phyloP scores from a whole-genome alignment of 768 basidiomycete species.

The Rhodotorula graminis region DNA sequence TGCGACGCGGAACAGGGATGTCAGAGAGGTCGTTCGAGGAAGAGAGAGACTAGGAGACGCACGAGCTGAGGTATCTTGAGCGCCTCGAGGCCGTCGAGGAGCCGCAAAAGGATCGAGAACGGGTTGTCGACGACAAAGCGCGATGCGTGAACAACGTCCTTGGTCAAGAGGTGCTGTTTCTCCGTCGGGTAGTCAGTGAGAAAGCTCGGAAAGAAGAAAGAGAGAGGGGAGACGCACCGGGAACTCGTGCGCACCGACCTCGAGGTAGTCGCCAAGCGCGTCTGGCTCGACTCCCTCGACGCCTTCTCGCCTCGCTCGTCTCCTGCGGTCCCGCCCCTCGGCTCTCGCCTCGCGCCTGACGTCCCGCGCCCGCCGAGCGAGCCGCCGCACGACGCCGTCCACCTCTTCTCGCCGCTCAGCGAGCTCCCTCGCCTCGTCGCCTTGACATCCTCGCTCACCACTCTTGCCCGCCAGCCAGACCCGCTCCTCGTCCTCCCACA shows the following conservation, averaged over 20 bases:
- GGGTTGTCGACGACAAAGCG: slow-evolving; percentile 33
- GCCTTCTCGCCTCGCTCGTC: not conserved
- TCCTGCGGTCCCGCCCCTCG: slow-evolving; percentile 3
- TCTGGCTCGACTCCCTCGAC: not conserved
- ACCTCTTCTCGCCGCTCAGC: slow-evolving; percentile 4
- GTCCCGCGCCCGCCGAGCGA: slow-evolving; percentile 3
- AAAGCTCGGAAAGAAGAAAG: too few relatives aligned
- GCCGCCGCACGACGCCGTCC: not conserved
- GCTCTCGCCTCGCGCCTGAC: slow-evolving; percentile 15
- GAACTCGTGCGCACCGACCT: not conserved
- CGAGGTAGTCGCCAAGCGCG: slow-evolving; percentile 17
- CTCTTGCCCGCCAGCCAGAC: not conserved
- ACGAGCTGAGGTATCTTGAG: slow-evolving; percentile 14
- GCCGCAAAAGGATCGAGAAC: slow-evolving; percentile 16
- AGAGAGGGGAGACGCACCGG: not conserved
- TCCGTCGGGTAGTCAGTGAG: too few relatives aligned
- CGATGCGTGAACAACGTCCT: slow-evolving; percentile 22
- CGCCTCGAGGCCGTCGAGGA: not conserved
- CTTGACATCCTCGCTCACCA: not conserved
- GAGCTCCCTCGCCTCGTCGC: not conserved
- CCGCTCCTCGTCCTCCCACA: slow-evolving; percentile 20
- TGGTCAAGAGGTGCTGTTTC: slow-evolving; percentile 8
- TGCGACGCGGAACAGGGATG: not conserved
- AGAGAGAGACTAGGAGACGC: not conserved
- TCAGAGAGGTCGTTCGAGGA: too few relatives aligned